Evolutionary conservation across 768 basidiomycete species (phyloP).

Genomic region (Rhizopogon vesiculosus): DNA sequence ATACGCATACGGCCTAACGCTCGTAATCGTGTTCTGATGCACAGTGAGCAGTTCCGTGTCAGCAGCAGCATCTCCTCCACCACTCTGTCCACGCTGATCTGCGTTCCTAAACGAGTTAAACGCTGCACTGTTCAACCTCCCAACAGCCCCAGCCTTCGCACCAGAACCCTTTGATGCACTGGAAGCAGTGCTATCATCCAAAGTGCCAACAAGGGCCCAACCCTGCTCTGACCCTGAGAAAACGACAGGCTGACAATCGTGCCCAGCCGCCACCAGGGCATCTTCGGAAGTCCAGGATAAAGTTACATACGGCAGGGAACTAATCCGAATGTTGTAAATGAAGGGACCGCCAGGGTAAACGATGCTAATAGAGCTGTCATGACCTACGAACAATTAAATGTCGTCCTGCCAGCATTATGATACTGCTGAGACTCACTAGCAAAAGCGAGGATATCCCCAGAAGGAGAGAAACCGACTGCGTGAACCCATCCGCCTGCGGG

Average conservation of each 20-base stretch:
- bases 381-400: constrained; percentile 48
- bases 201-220: constrained; percentile 76
- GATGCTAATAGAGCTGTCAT: constrained; percentile 90
- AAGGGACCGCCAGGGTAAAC: constrained; percentile 84
- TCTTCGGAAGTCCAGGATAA: constrained; percentile 85
- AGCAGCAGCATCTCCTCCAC: constrained; percentile 26
- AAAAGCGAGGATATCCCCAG: constrained; percentile 91
- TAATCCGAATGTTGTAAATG: constrained; percentile 68
- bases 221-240: constrained; percentile 72
- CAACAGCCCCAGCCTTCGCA: constrained; percentile 42
- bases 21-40: constrained; percentile 99
- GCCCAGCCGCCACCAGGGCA: constrained; percentile 85
- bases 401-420: background rate
- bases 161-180: constrained; percentile 37
- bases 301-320: constrained; percentile 78
- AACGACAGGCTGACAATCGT: constrained; percentile 94
- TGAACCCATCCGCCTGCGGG: constrained; percentile 98
- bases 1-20: constrained; percentile 67
- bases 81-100: constrained; percentile 60
- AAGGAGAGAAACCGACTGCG: constrained; percentile 91
- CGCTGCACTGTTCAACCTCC: constrained; percentile 86
- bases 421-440: constrained; percentile 58
- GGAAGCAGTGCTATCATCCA: constrained; percentile 67
- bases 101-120: constrained; percentile 94
- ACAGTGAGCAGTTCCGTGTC: constrained; percentile 84